Evolutionary conservation across 2,329 filamentous ascomycete genomes (phyloP), one percentile per base, ranked within the genome.

Genomic region (Pseudopithomyces chartarum): DNA sequence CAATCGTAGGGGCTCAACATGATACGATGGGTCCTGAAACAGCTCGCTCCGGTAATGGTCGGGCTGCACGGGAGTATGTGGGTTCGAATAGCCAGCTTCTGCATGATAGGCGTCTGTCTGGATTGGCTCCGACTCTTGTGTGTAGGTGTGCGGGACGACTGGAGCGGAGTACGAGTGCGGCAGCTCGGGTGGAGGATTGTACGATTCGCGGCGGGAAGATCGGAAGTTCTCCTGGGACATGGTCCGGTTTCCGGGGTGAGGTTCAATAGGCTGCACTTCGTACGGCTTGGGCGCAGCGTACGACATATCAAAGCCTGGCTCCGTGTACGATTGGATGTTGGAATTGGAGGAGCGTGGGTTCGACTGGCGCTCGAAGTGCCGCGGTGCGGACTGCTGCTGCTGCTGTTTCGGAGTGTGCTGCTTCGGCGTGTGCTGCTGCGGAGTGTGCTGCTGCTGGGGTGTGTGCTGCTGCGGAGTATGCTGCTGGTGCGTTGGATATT

Each of bases 101-200:
- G 59, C 49, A 42, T 60, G 54, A 39, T 73, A 67, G 32, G 56
- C 59, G 39, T 63, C 60, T 20, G 60, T 55, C 38, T 63, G 64
- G 17, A 53, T 54, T 19, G 52, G 51, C 13, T 65, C 58, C 36
- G 38, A 48, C 20, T 71, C 68, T 62, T 71, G 68, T 42, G 49
- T 52, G 42, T 67, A 61, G 39, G 73, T 70, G 1, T 70, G 73
- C 3, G 77, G 77, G 11, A 80, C 71, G 11, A 67, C 59, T 0
- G 79, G 79, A 7, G 78, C 78, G n/a, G 79, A 82, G 57, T 80
- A 73, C 1, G 79, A 73, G 58, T 82, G 79, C 22, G 71, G 66
- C 15, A 80, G 63, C 53, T 70, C 72, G 7, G 60, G 58, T 22
- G 63, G 64, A n/a, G 62, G 69, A 32, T 58, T 64, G 42, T 66